These are phyloP conservation scores for Kuraishia hungarica DNA, from an alignment of 805 yeast genomes.

Conservation along the genomic window DNA sequence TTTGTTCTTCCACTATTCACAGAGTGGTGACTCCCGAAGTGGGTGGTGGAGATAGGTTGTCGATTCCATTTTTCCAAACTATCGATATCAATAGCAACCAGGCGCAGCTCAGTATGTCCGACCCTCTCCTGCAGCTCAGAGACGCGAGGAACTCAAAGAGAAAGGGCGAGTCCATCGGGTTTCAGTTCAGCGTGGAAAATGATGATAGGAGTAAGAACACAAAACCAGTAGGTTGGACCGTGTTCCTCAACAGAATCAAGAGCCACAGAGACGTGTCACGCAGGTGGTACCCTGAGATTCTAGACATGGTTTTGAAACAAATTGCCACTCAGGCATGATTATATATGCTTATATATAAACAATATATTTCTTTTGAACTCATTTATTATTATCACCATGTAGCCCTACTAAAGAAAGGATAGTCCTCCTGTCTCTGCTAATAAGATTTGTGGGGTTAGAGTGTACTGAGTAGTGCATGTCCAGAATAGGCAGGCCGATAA, in stretches of 20 bases:
- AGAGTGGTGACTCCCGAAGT: slow-evolving; percentile 24
- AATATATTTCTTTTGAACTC: no score
- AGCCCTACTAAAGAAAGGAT: not conserved
- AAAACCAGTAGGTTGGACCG: slow-evolving; percentile 37
- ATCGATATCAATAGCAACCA: slow-evolving; percentile 29
- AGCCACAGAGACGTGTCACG: slow-evolving; percentile 35
- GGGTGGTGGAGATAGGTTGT: slow-evolving; percentile 30
- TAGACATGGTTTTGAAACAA: slow-evolving; percentile 21
- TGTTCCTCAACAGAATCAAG: slow-evolving; percentile 35
- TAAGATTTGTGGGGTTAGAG: no score
- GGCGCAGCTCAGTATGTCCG: slow-evolving; percentile 22
- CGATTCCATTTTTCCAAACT: slow-evolving; percentile 40
- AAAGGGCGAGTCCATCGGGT: slow-evolving; percentile 28
- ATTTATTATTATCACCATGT: slow-evolving; percentile 15
- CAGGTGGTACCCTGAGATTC: slow-evolving; percentile 32
- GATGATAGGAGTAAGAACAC: slow-evolving; percentile 7
- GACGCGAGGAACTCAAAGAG: slow-evolving; percentile 28
- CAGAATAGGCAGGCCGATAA: slow-evolving; percentile 19
- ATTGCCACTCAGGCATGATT: not conserved
- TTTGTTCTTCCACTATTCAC: slow-evolving; percentile 42
- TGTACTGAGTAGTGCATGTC: no score
- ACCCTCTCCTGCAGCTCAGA: slow-evolving; percentile 19
- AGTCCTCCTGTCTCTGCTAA: no score
- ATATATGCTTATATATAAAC: no score
- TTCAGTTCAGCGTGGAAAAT: slow-evolving; percentile 28